phyloP scores from a whole-genome alignment of 2,329 filamentous ascomycete species.

The Calonectria leucothoes region DNA sequence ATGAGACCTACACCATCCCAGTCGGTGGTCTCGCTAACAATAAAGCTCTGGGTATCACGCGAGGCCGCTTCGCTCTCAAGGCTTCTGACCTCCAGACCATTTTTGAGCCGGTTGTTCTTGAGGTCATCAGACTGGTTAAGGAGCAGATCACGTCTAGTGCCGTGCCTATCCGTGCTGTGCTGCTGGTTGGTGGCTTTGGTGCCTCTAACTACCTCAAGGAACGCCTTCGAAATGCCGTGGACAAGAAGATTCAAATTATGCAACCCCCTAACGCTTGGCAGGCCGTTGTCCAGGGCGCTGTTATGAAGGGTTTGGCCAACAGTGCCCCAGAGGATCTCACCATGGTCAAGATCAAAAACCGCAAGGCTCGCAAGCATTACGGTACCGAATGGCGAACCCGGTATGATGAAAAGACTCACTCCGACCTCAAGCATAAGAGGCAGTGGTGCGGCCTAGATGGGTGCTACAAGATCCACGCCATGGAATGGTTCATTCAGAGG shows the following conservation, averaged over 20 bases:
- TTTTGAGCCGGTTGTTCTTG: conserved; percentile 56
- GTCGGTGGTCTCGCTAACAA: conserved; percentile 56
- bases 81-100: conserved; percentile 54
- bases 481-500: conserved; percentile 57
- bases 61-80: conserved; percentile 51
- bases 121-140: conserved; percentile 56
- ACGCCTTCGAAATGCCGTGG: conserved; percentile 50
- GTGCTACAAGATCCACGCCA: conserved; percentile 51
- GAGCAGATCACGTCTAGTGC: conserved; percentile 54
- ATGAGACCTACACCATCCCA: conserved; percentile 51
- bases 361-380: conserved; percentile 58
- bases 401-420: conserved; percentile 46
- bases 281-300: conserved; percentile 60
- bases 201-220: conserved; percentile 58
- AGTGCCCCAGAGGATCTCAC: conserved; percentile 48
- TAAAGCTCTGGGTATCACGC: conserved; percentile 49
- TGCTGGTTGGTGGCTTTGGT: conserved; percentile 60
- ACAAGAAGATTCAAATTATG: conserved; percentile 52
- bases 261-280: conserved; percentile 61
- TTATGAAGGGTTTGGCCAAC: conserved; percentile 59
- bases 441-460: conserved; percentile 52
- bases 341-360: conserved; percentile 52
- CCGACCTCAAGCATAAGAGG: conserved; percentile 45
- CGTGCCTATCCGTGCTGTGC: conserved; percentile 53
- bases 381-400: conserved; percentile 49